Percentiles rank a stretch among this genome's conserved stretches.
Evolutionary conservation across 2,329 filamentous ascomycete genomes (phyloP).

Genomic region (Cercospora zeae-maydis): DNA sequence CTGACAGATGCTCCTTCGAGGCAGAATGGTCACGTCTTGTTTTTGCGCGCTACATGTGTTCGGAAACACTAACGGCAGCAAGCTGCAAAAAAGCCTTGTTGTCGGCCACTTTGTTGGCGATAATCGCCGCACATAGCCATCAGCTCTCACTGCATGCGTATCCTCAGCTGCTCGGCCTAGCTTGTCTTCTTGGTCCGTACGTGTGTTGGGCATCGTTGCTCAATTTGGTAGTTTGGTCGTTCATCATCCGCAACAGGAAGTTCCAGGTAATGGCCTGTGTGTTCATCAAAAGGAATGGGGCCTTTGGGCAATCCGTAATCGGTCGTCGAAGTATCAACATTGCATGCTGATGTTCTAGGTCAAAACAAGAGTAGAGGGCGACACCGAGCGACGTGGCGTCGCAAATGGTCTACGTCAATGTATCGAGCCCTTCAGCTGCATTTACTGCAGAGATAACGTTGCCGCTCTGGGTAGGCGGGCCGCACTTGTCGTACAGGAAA

Average conservation of each 20-base stretch:
- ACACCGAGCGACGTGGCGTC: background rate
- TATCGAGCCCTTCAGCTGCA: background rate
- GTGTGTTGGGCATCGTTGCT: background rate
- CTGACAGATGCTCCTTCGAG: constrained; percentile 8
- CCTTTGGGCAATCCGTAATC: background rate
- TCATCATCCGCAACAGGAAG: background rate
- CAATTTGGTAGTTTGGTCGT: background rate
- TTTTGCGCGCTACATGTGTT: background rate
- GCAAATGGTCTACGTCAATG: background rate
- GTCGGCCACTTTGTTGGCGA: background rate
- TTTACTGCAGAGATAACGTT: background rate
- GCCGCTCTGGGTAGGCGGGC: background rate
- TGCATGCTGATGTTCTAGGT: background rate
- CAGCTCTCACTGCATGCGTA: background rate
- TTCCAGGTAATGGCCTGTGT: background rate
- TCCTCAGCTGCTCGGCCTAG: background rate
- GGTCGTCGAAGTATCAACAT: background rate
- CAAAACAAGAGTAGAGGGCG: background rate
- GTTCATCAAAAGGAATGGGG: background rate
- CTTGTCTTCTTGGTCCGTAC: background rate
- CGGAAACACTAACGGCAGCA: background rate
- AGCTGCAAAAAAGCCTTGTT: background rate
- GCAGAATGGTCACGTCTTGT: background rate
- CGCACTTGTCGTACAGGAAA: background rate
- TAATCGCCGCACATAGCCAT: background rate